Evolutionary conservation across 306 rosid species (phyloP).

Genomic region (Chamaecrista fasciculata): DNA sequence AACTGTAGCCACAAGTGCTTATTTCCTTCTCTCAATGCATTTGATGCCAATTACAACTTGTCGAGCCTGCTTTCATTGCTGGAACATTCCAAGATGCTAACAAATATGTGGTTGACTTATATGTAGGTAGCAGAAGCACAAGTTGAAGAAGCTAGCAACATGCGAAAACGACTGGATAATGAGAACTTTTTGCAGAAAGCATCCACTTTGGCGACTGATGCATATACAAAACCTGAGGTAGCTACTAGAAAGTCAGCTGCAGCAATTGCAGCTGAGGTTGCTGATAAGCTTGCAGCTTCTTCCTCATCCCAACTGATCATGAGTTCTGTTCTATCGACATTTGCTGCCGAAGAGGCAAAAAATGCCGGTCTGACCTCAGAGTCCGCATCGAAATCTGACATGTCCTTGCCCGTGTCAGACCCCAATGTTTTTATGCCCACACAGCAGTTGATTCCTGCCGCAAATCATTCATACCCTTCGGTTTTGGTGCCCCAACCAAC

Average conservation of each 20-base stretch:
- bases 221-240: slow-evolving; percentile 44
- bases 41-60: slow-evolving; percentile 6
- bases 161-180: slow-evolving; percentile 61
- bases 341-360: slow-evolving; percentile 90
- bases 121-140: slow-evolving; percentile 81
- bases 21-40: background rate
- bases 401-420: slow-evolving; percentile 46
- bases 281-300: slow-evolving; percentile 93
- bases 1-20: background rate
- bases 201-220: slow-evolving; percentile 39
- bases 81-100: background rate
- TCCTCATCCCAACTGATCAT: slow-evolving; percentile 88
- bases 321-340: slow-evolving; percentile 83
- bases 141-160: slow-evolving; percentile 75
- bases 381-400: slow-evolving; percentile 51
- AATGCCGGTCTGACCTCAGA: slow-evolving; percentile 50
- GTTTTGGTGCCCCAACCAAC: slow-evolving; percentile 51
- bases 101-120: slow-evolving; percentile 4
- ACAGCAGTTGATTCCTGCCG: slow-evolving; percentile 47
- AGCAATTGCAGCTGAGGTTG: slow-evolving; percentile 88
- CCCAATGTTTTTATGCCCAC: slow-evolving; percentile 52
- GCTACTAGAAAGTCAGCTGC: slow-evolving; percentile 71
- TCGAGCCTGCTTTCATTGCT: slow-evolving; percentile 15
- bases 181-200: slow-evolving; percentile 55
- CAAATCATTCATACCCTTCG: slow-evolving; percentile 71